Percentiles rank a stretch among this genome's conserved stretches.
These are phyloP conservation scores for Raddia distichophylla DNA, from an alignment of 176 grass and related monocot genomes.

Conservation along the genomic window DNA sequence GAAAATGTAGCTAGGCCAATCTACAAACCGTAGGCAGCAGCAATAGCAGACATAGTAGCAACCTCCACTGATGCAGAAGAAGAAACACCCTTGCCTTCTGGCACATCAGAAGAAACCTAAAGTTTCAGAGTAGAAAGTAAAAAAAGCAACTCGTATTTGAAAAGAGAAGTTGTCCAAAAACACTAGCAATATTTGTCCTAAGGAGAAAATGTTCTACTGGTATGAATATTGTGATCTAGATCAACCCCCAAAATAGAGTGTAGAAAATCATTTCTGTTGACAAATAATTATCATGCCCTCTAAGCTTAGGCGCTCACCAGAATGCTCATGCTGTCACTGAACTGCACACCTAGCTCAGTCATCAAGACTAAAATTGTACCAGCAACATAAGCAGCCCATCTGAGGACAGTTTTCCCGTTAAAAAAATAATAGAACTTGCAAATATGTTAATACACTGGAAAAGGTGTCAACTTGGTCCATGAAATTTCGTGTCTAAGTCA, in stretches of 20 bases:
- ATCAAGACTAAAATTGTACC: slow-evolving; percentile 87
- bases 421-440: slow-evolving; percentile 16
- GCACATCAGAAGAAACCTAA: slow-evolving; percentile 90
- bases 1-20: not conserved
- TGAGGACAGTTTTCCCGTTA: slow-evolving; percentile 12
- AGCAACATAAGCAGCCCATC: slow-evolving; percentile 81
- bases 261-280: not conserved
- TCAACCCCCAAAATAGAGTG: not conserved
- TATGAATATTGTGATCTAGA: not conserved
- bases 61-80: slow-evolving; percentile 97
- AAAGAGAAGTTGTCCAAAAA: not conserved
- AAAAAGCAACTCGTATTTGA: slow-evolving; percentile 19
- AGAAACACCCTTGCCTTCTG: slow-evolving; percentile 98
- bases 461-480: too few relatives aligned
- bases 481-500: too few relatives aligned
- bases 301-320: slow-evolving; percentile 47
- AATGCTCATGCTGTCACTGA: slow-evolving; percentile 76
- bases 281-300: not conserved
- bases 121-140: slow-evolving; percentile 45
- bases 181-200: not conserved
- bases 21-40: slow-evolving; percentile 73
- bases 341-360: slow-evolving; percentile 68
- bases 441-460: too few relatives aligned
- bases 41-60: slow-evolving; percentile 84
- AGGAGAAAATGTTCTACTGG: not conserved